phyloP scores from a whole-genome alignment of 331 rosid genomes.

The Quercus phellos region DNA sequence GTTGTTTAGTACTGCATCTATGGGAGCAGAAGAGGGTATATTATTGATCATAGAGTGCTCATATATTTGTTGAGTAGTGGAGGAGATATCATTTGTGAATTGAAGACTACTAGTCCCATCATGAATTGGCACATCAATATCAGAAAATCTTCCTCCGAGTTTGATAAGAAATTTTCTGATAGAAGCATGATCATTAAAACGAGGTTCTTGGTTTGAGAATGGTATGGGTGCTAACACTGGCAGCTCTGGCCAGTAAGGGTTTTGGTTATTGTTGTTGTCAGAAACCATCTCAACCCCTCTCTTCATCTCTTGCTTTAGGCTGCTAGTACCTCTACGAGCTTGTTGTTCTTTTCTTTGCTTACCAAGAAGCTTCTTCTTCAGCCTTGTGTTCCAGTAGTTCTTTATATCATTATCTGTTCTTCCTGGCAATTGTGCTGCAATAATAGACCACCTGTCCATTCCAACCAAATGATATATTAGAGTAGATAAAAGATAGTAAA shows the following conservation, averaged over 20 bases:
- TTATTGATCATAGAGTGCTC: slow-evolving; percentile 6
- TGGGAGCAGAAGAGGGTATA: slow-evolving; percentile 24
- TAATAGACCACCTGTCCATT: slow-evolving; percentile 70
- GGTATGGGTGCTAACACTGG: slow-evolving; percentile 42
- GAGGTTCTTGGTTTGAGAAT: slow-evolving; percentile 23
- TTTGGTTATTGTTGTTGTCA: slow-evolving; percentile 19
- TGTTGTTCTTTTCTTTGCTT: slow-evolving; percentile 60
- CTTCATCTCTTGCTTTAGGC: slow-evolving; percentile 25
- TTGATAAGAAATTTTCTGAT: slow-evolving; percentile 52
- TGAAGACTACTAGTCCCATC: slow-evolving; percentile 24
- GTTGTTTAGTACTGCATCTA: slow-evolving; percentile 3
- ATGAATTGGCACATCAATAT: slow-evolving; percentile 30
- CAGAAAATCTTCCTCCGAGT: slow-evolving; percentile 62
- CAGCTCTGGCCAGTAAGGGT: slow-evolving; percentile 54
- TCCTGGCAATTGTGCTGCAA: slow-evolving; percentile 87
- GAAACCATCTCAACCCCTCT: slow-evolving; percentile 21
- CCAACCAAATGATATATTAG: neutral
- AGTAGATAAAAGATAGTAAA: neutral
- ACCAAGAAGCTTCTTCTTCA: slow-evolving; percentile 81
- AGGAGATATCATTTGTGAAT: slow-evolving; percentile 22
- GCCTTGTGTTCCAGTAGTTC: slow-evolving; percentile 91
- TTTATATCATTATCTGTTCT: slow-evolving; percentile 86
- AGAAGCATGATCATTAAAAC: slow-evolving; percentile 52
- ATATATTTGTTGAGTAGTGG: slow-evolving; percentile 17
- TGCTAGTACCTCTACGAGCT: slow-evolving; percentile 29